Evolutionary conservation across 1,139 yeast genomes (phyloP), one percentile per base, ranked within the genome.

Genomic region (Hansenula sp.): DNA sequence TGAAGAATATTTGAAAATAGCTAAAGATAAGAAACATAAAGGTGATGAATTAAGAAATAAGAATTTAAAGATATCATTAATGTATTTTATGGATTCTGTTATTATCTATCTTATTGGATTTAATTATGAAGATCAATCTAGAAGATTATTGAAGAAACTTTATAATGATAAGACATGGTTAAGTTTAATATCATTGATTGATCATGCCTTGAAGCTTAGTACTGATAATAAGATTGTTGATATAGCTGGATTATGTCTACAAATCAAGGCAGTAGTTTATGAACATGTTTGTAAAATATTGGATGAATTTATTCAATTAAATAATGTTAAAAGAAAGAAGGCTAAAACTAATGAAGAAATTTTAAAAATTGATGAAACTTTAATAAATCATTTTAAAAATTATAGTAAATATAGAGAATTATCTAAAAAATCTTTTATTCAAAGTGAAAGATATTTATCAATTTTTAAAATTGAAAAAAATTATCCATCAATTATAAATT

Each of bases 401-500:
- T 41, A 39, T 18, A 29, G 40, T 3, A 43, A 36, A 17, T 46
- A 40, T 30, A 42, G 37, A 20, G 42, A 45, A 9, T 24, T 37
- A 1, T 28, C 52, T 3, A 37, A 34, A 10, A 29, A 38, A 18
- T 40, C 44, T 2, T 29, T 49, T 5, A 20, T 38, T 7, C 29
- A 38, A 6, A 32, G 47, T 28, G 51, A 53, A 17, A 11, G 29
- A 8, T 38, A 39, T 30, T 36, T 52, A 10, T 43, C 47, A 6
- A 30, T 48, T 2, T 51, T 51, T 32, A 34, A 42, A 20, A 16
- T 51, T 21, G 34, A 35, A 25, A 34, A 70, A 45, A 44, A 56
- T 21, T 56, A 59, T 9, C 53, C 64, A 30, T 51, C 48, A 3
- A 58, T 72, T 51, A 74, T 77, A 5, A 73, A 70, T 29, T 46